Conservation (phyloP, 2,329 filamentous ascomycete species). For the Hypoxylon rubiginosum region DNA sequence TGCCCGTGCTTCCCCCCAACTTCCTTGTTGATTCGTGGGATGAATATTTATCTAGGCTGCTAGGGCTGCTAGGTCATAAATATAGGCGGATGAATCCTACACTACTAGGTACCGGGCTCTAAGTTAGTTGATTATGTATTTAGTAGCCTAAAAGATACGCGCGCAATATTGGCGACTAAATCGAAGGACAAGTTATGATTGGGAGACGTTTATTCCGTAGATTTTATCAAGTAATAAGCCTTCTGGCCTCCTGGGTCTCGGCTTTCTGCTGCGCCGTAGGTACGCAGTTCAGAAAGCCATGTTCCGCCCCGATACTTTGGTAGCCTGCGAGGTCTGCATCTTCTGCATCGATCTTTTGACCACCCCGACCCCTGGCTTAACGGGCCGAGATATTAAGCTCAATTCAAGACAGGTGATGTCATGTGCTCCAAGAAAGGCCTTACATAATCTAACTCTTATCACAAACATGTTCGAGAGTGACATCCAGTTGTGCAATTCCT, state of each 20-base stretch:
- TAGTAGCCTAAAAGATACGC: constrained; percentile 1
- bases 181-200: neutral
- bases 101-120: neutral
- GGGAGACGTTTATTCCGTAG: neutral
- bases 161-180: neutral
- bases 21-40: constrained; percentile 8
- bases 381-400: neutral
- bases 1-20: constrained; percentile 4
- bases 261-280: neutral
- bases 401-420: neutral
- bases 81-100: neutral
- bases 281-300: neutral
- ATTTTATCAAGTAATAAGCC: neutral
- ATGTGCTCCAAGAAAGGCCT: neutral
- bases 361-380: neutral
- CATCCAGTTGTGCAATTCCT: neutral
- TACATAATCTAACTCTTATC: no score
- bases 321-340: neutral
- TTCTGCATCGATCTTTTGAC: no score
- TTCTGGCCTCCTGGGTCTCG: neutral
- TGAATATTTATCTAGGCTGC: neutral
- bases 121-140: neutral
- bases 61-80: no score
- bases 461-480: neutral
- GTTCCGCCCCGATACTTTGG: constrained; percentile 1